Evolutionary conservation across 192 early-diverging fungal species (phyloP).

Genomic region (Umbelopsis vinacea): DNA sequence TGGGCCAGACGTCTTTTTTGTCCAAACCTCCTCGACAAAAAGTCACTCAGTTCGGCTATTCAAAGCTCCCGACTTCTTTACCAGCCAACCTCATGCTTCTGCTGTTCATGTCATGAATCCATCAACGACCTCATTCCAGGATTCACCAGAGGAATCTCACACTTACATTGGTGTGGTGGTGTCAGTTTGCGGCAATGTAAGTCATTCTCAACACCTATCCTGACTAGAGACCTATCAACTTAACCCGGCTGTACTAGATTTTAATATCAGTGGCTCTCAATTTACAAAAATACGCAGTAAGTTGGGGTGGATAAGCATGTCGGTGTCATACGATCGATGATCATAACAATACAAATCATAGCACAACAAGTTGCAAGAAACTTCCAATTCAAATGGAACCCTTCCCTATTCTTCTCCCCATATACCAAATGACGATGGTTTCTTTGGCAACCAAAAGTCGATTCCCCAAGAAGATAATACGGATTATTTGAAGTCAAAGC

Average conservation of each 20-base stretch:
- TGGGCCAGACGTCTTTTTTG: no score
- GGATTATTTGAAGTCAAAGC: constrained; percentile 55
- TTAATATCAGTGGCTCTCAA: constrained; percentile 74
- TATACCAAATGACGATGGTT: constrained; percentile 7
- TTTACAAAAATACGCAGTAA: constrained; percentile 69
- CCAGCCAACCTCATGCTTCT: neutral
- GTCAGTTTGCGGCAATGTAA: constrained; percentile 66
- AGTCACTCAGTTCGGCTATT: neutral
- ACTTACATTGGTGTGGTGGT: constrained; percentile 67
- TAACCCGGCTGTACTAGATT: constrained; percentile 40
- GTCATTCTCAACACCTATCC: constrained; percentile 8
- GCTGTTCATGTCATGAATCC: neutral
- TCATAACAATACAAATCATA: neutral
- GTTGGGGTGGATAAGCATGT: neutral
- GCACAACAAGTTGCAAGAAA: constrained; percentile 40
- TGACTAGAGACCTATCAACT: neutral
- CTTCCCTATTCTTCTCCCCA: constrained; percentile 42
- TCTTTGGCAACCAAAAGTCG: constrained; percentile 11
- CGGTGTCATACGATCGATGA: neutral
- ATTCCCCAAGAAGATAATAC: constrained; percentile 22
- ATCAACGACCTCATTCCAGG: neutral
- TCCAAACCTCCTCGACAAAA: no score
- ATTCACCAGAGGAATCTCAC: constrained; percentile 34
- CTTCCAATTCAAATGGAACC: constrained; percentile 30
- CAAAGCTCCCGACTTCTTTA: neutral